A percentile compares a stretch with the other conserved stretches of the same genome.
These are phyloP conservation scores for Phytophthora litchii DNA, from an alignment of 352 stramenopile genomes.

Conservation along the genomic window DNA sequence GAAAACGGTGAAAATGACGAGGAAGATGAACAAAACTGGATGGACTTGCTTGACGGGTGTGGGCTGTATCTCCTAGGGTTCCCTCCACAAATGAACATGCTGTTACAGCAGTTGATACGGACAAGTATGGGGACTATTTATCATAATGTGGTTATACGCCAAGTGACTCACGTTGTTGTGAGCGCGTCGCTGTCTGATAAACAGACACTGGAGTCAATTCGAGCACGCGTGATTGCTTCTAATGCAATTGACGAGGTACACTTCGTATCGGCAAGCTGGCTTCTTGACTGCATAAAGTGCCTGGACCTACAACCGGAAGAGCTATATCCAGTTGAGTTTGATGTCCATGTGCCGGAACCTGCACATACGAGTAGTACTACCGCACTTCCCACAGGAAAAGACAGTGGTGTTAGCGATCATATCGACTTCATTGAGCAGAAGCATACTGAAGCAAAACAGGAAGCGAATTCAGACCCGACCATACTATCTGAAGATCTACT, in stretches of 20 bases:
- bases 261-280: conserved; percentile 69
- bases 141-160: conserved; percentile 52
- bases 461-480: conserved; percentile 4
- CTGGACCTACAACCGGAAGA: conserved; percentile 59
- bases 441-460: conserved; percentile 4
- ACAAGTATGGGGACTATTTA: conserved; percentile 78
- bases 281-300: conserved; percentile 68
- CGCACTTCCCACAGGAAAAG: background rate
- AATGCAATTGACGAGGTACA: conserved; percentile 40
- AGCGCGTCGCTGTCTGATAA: conserved; percentile 53
- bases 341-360: conserved; percentile 28
- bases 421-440: conserved; percentile 1
- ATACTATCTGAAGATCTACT: conserved; percentile 28
- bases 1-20: conserved; percentile 1
- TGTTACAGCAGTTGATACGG: conserved; percentile 60
- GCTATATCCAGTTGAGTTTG: conserved; percentile 69
- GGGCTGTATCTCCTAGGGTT: conserved; percentile 69
- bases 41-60: conserved; percentile 73
- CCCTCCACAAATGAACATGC: conserved; percentile 35
- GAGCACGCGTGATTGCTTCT: conserved; percentile 32
- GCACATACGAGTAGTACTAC: background rate
- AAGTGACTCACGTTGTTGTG: conserved; percentile 77
- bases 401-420: background rate
- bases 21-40: conserved; percentile 36
- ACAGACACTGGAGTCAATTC: conserved; percentile 37